Evolutionary conservation across 768 basidiomycete genomes (phyloP), one percentile per base, ranked within the genome.

Genomic region (Termitomyces sp.): DNA sequence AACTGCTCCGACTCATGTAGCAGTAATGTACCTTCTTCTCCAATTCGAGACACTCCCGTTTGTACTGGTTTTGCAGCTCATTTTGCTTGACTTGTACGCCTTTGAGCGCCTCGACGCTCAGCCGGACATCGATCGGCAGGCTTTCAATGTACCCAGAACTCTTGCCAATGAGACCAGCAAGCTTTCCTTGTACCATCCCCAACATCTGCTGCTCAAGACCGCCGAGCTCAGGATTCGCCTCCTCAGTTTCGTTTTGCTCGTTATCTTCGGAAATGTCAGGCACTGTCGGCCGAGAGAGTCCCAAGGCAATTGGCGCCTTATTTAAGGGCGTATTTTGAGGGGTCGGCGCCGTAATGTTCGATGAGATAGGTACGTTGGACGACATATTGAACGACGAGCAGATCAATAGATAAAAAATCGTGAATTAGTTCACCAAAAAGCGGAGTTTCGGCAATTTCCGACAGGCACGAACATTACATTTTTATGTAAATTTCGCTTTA

Each of bases 71-170:
- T 70, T 97, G 93, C 45, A 98, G 81, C 65, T 92, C 88, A 63
- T 87, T 85, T 72, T 97, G 94, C 76, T 93, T 87, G 65, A 85
- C 85, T 73, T 98, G 96, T 45, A 99, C 81, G 53, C 95, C 96
- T 72, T 97, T 96, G 68, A 99, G 79, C 16, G 86, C 96, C 74
- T 95, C 91, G 65, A 99, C 75, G 66, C 86, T 90, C 72, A 85
- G 78, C 75, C 90, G 90, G 67, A 95, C 85, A 45, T 88, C 84
- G 47, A 80, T 73, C 12, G 94, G 90, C 52, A 98, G 82, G 65
- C 78, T 80, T 76, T 98, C 94, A 76, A 99, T 84, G 76, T 99
- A 99, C 14, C 94, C 94, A 14, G 92, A 95, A 68, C 92, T 92
- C 72, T 86, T 87, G 50, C 96, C 96, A 62, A 98, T 76, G 38